phyloP scores from a whole-genome alignment of 2,329 filamentous ascomycete genomes.

The Hansfordia pulvinata region DNA sequence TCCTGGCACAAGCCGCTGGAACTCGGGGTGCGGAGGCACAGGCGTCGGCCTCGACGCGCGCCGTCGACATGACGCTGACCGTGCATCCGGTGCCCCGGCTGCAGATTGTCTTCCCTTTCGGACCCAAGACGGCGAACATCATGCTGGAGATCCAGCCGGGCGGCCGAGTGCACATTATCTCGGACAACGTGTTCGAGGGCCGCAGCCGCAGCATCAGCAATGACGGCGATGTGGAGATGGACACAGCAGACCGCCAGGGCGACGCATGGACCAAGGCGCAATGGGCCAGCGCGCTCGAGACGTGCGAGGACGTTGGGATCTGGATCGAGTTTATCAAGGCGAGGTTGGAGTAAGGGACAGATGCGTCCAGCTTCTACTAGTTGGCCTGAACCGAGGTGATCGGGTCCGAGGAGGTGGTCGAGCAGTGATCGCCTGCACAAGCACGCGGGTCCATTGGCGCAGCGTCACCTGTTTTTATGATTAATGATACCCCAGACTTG shows the following conservation, averaged over 20 bases:
- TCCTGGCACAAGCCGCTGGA: background rate
- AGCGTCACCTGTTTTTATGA: too few species aligned
- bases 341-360: constrained; percentile 9
- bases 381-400: too few species aligned
- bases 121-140: constrained; percentile 32
- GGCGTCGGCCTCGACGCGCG: constrained; percentile 9
- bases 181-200: constrained; percentile 37
- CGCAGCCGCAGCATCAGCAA: constrained; percentile 3
- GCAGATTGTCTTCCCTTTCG: constrained; percentile 40
- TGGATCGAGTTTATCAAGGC: constrained; percentile 15
- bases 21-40: background rate
- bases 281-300: constrained; percentile 12
- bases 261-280: constrained; percentile 8
- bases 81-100: constrained; percentile 34
- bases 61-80: constrained; percentile 38
- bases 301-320: constrained; percentile 11
- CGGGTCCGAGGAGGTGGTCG: too few species aligned
- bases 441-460: too few species aligned
- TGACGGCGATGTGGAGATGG: constrained; percentile 6
- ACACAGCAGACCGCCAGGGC: constrained; percentile 7
- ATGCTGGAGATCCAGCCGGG: constrained; percentile 45
- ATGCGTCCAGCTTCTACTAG: too few species aligned
- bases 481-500: too few species aligned
- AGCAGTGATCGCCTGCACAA: too few species aligned
- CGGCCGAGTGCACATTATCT: constrained; percentile 41